Conservation (phyloP, 2,329 filamentous ascomycete species). For the Fusarium decemcellulare region DNA sequence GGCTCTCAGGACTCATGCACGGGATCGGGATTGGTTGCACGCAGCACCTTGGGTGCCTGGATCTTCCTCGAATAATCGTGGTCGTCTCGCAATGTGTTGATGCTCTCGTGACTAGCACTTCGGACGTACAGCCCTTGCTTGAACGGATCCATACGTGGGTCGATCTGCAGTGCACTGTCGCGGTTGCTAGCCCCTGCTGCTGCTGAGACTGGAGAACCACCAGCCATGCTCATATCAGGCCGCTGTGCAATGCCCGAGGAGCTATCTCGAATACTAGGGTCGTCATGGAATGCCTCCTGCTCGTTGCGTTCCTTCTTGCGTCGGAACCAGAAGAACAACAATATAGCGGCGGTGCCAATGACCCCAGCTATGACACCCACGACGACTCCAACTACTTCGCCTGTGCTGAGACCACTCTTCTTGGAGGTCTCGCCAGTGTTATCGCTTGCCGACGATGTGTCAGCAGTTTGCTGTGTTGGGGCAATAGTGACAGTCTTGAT, state of each 20-base stretch:
- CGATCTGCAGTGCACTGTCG: slow-evolving; percentile 69
- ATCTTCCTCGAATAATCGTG: slow-evolving; percentile 76
- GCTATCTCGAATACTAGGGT: slow-evolving; percentile 64
- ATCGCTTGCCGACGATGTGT: slow-evolving; percentile 34
- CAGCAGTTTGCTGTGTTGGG: slow-evolving; percentile 54
- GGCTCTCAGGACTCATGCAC: slow-evolving; percentile 35
- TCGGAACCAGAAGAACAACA: slow-evolving; percentile 61
- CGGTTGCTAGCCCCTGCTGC: slow-evolving; percentile 60
- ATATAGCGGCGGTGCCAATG: slow-evolving; percentile 53
- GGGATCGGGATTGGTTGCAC: slow-evolving; percentile 74
- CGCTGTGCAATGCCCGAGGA: slow-evolving; percentile 64
- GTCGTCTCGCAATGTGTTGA: slow-evolving; percentile 75
- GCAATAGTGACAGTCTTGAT: slow-evolving; percentile 69
- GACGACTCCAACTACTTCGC: slow-evolving; percentile 66
- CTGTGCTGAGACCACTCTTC: slow-evolving; percentile 56
- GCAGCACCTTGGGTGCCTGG: slow-evolving; percentile 69
- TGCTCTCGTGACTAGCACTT: slow-evolving; percentile 73
- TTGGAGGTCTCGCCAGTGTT: slow-evolving; percentile 32
- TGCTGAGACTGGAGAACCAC: slow-evolving; percentile 50
- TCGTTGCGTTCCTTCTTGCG: slow-evolving; percentile 60
- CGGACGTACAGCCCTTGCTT: slow-evolving; percentile 69
- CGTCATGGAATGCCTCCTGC: slow-evolving; percentile 59
- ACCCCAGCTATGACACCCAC: slow-evolving; percentile 64
- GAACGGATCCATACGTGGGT: slow-evolving; percentile 75
- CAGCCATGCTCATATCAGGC: slow-evolving; percentile 57